Base-by-base conservation (phyloP, 768 basidiomycete species). In the Mycena maculata region DNA sequence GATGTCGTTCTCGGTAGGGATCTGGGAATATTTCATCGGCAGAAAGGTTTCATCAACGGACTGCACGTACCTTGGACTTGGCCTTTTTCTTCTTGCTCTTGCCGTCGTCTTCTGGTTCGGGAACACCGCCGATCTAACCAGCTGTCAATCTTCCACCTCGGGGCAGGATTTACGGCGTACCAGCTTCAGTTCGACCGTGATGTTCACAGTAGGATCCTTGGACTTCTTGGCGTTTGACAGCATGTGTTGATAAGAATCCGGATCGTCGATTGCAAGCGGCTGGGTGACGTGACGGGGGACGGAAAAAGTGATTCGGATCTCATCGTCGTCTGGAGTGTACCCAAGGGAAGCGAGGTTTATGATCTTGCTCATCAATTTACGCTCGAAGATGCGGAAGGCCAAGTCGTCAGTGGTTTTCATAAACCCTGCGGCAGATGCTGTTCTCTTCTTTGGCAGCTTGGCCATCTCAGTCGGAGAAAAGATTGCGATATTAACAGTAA, bases 1-100 rank as follows among this genome's bases (percentile, higher is more conserved):
- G 22, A 68, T 58, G 13, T 68, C 61, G 3, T 58, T 53, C 18
- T 62, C 61, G 0, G 31, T 28, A 0, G 56, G 56, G 30, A 45
- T 23, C 67, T 68, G 28, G 1, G n/a, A 49, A 38, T 38, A 38
- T 8, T 8, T 50, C 31, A 39, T 8, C 31, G 18, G 7, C 5
- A 4, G 38, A 10, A 33, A 16, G 5, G 22, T 23, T 3, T 18
- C 18, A 11, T 9, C n/a, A 38, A 10, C 52, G 23, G n/a, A 4
- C 22, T 41, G 4, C 39, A 62, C 36, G 4, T 18, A 57, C 63
- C 42, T 52, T 52, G 6, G 3, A 12, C 38, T 63, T 53, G 16
- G 39, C 49, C 3, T 4, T 23, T 11, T 25, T 36, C 31, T 60
- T 49, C 28, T 60, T 49, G 12, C 12, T 45, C 13, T 8, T 8